Evolutionary conservation across 352 stramenopile species (phyloP), one percentile per base, ranked within the genome.

Genomic region (Pythium sp.): DNA sequence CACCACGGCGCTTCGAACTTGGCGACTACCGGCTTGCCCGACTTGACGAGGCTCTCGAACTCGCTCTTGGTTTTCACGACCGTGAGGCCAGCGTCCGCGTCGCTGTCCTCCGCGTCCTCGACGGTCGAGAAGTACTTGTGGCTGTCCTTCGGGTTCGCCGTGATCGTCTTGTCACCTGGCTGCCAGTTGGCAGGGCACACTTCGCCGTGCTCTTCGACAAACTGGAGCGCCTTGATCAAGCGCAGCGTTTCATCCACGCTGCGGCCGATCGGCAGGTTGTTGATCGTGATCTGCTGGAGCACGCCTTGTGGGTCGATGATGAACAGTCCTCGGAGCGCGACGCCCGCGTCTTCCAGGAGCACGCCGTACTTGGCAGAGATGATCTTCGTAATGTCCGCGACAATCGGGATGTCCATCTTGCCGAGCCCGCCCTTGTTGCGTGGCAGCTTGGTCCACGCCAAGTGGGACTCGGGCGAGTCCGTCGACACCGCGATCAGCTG

Each of bases 131-230:
- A 95, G 76, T 94, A 94, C 76, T 91, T 85, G 71, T 92, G 79
- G 55, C 82, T 83, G 66, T 92, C 80, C 62, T 89, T 93, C 9
- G 90, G 82, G 60, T 95, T 91, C 53, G 86, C 80, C 41, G 91
- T 84, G 65, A 98, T 98, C 12, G 88, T 97, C 79, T 93, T 91
- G 62, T 86, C 83, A 24, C 93, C 94, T 15, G 93, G 92, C 77
- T 97, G 84, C 94, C 93, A 98, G 78, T 97, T 97, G 34, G 92
- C 92, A 7, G 93, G 94, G 75, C 93, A 98, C 69, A 95, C 88
- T 73, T 98, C 93, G 60, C 92, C 92, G 74, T 98, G 91, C 70
- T 98, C 89, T 51, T 94, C 93, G 28, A 89, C 72, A 70, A 98
- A 98, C 81, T 98, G 91, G 75, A 98, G 86, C 24, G 93, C 94